These are phyloP conservation scores for Salix viminalis DNA, from an alignment of 345 rosid species.

Conservation along the genomic window DNA sequence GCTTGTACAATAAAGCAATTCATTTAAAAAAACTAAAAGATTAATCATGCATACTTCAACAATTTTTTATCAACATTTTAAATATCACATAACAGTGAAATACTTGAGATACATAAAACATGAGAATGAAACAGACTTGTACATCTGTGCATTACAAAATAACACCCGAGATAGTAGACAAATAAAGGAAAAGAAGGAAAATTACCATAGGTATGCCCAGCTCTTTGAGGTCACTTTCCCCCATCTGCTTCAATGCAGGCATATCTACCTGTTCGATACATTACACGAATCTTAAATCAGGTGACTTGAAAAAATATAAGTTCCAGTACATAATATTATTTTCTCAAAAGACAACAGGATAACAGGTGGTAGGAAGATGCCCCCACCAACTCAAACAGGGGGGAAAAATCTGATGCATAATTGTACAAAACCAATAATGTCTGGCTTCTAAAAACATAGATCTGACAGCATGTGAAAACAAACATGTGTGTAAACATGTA, in stretches of 20 bases:
- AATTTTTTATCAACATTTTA: not conserved
- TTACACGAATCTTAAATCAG: slow-evolving; percentile 10
- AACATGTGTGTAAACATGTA: not conserved
- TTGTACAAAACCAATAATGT: not conserved
- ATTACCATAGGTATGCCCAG: slow-evolving; percentile 93
- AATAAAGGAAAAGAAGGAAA: slow-evolving; percentile 2
- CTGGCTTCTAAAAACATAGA: slow-evolving; percentile 8
- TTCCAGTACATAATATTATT: not conserved
- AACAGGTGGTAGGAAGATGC: not conserved
- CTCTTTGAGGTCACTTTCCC: slow-evolving; percentile 87
- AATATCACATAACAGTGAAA: not conserved
- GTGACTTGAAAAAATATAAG: not conserved
- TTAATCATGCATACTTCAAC: not conserved
- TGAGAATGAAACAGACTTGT: not conserved
- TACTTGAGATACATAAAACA: not conserved
- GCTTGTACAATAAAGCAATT: not conserved
- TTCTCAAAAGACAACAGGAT: not conserved
- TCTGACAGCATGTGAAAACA: not conserved
- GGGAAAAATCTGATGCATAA: not conserved
- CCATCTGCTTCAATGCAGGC: slow-evolving; percentile 86
- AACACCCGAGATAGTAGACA: not conserved
- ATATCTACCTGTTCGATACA: slow-evolving; percentile 72
- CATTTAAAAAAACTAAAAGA: not conserved
- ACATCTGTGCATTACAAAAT: not conserved
- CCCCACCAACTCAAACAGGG: not conserved